Base-by-base conservation (phyloP, 2,329 filamentous ascomycete species). In the Neonectria sp. region DNA sequence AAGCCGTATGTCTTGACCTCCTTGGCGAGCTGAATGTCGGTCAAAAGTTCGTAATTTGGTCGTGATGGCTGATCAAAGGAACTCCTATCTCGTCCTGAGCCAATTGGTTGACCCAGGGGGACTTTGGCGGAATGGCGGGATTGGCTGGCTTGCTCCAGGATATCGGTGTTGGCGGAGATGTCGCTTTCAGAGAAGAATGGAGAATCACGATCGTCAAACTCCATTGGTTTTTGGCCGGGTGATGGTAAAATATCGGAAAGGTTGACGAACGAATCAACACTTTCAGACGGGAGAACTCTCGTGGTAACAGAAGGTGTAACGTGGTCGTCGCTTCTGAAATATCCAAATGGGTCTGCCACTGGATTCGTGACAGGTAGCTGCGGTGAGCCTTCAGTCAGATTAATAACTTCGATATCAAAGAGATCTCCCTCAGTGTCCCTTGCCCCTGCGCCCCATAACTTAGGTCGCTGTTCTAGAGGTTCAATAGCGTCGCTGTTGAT, bases 391-490 rank as follows among this genome's bases (percentile, higher is more conserved):
- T 87, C 82, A 6, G 84, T 82, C 21, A 92, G 79, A 61, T 93
- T 88, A 48, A 93, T 80, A 21, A 90, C 82, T 69, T 92, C 89
- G 13, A 90, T 78, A 59, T 91, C 87, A 57, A 93, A 83, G 3
- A 95, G 78, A 15, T 88, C 86, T 1, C 92, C 92, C 25, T 90
- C 86, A 0, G 82, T 81, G 74, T 93, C 90, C 70, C 93, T 86
- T 27, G 92, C 89, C 6, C 90, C 91, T 45, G 90, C 91, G 65
- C 86, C 85, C 94, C 94, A 97, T 1, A 96, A 83, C 61, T 87
- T 85, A 6, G 75, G 70, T 29, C 75, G 75, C 27, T 65, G 68
- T 56, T 79, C 76, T 4, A 73, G 68, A 11, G 76, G 75, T 46
- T 82, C 81, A 25, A 82, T 68, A 0, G 72, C 69, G 48, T 83